Conservation (phyloP, 2,329 filamentous ascomycete genomes). For the Fusarium sp. region DNA sequence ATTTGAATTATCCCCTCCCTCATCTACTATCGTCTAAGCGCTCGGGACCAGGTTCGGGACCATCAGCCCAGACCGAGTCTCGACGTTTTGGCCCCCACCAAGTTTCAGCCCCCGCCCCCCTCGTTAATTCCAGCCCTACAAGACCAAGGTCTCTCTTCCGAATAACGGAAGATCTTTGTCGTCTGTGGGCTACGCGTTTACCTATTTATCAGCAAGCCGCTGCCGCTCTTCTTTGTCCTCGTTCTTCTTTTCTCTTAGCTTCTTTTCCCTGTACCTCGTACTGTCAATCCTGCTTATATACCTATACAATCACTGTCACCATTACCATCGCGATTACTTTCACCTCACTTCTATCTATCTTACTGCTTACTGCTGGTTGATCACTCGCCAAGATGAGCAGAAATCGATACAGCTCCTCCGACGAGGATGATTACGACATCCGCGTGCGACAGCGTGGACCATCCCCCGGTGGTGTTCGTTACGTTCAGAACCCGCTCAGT, state of each 20-base stretch:
- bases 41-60: slow-evolving; percentile 4
- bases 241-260: background rate
- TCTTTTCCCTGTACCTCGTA: background rate
- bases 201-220: slow-evolving; percentile 3
- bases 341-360: background rate
- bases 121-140: slow-evolving; percentile 38
- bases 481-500: slow-evolving; percentile 55
- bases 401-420: slow-evolving; percentile 56
- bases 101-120: slow-evolving; percentile 32
- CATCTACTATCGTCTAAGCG: no score
- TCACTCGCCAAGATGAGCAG: slow-evolving; percentile 42
- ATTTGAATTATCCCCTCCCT: no score
- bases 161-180: slow-evolving; percentile 8
- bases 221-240: slow-evolving; percentile 10
- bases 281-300: background rate
- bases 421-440: slow-evolving; percentile 66
- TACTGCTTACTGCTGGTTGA: background rate
- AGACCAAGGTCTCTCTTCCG: slow-evolving; percentile 11
- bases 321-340: slow-evolving; percentile 1
- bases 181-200: slow-evolving; percentile 3
- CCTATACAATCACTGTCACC: background rate
- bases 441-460: slow-evolving; percentile 55
- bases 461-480: slow-evolving; percentile 55
- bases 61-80: slow-evolving; percentile 1
- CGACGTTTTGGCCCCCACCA: slow-evolving; percentile 25